phyloP scores from a whole-genome alignment of 2,329 filamentous ascomycete genomes.

The Alternaria burnsii region DNA sequence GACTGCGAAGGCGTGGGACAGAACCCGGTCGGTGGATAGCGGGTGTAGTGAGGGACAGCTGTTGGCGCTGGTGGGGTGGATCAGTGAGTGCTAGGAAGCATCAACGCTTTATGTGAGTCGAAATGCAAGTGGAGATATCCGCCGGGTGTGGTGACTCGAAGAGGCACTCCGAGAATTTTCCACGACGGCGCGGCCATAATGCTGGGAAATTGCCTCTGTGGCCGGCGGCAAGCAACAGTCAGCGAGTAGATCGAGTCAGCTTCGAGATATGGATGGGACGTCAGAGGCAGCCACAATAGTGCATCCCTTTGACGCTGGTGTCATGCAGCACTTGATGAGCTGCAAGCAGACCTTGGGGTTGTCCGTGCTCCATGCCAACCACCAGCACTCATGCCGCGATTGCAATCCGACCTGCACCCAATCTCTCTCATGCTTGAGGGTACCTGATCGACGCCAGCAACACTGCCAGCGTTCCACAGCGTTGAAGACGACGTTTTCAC shows the following conservation, averaged over 20 bases:
- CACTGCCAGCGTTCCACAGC: slow-evolving; percentile 19
- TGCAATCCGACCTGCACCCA: background rate
- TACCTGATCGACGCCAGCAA: slow-evolving; percentile 15
- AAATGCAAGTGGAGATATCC: slow-evolving; percentile 37
- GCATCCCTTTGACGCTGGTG: slow-evolving; percentile 18
- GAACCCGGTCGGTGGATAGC: slow-evolving; percentile 7
- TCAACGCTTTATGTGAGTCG: slow-evolving; percentile 35
- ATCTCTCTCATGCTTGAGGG: slow-evolving; percentile 3
- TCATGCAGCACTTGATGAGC: slow-evolving; percentile 25
- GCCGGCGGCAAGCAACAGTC: slow-evolving; percentile 23
- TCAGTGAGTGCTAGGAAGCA: slow-evolving; percentile 20
- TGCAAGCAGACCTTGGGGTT: slow-evolving; percentile 8
- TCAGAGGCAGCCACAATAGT: slow-evolving; percentile 20
- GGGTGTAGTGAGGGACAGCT: slow-evolving; percentile 8
- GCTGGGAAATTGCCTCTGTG: slow-evolving; percentile 22
- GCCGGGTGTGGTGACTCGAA: slow-evolving; percentile 40
- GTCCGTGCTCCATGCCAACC: slow-evolving; percentile 23
- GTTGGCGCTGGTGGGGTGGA: slow-evolving; percentile 8
- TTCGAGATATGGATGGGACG: slow-evolving; percentile 13
- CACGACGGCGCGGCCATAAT: slow-evolving; percentile 29
- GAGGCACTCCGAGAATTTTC: slow-evolving; percentile 33
- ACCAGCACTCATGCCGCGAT: slow-evolving; percentile 1
- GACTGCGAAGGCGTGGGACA: slow-evolving; percentile 12
- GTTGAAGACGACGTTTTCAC: background rate
- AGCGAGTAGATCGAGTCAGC: slow-evolving; percentile 22